Percentiles rank a stretch among this genome's conserved stretches.
Evolutionary conservation across 164 flowering plant genomes (phyloP).

Genomic region (Chimonanthus praecox): DNA sequence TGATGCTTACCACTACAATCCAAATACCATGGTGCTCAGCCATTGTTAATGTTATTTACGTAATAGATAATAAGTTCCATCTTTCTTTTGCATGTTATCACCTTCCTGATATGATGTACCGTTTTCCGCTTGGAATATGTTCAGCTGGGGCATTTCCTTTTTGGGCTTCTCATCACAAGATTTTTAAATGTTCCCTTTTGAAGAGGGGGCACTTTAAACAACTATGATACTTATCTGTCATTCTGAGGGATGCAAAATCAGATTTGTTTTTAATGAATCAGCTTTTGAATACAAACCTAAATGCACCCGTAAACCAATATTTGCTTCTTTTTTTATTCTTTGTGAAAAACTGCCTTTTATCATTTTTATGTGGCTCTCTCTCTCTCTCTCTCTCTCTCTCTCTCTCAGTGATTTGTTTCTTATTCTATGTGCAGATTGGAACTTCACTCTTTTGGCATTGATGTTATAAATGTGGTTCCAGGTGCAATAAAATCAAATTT

Average conservation of each 20-base stretch:
- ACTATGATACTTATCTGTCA: not conserved
- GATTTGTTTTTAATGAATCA: not conserved
- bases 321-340: not conserved
- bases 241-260: not conserved
- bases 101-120: too few species aligned
- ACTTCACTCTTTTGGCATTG: constrained; percentile 62
- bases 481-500: constrained; percentile 76
- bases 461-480: constrained; percentile 73
- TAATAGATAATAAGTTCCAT: too few species aligned
- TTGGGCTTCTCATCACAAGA: not conserved
- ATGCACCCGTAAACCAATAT: not conserved
- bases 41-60: too few species aligned
- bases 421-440: constrained; percentile 54
- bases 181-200: too few species aligned
- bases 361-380: not conserved
- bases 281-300: not conserved
- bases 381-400: not conserved
- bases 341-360: too few species aligned
- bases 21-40: too few species aligned
- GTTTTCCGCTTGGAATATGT: too few species aligned
- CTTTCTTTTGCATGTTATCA: too few species aligned
- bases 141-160: not conserved
- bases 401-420: not conserved
- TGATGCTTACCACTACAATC: too few species aligned
- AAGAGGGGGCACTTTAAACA: not conserved